Evolutionary conservation across 2,329 filamentous ascomycete species (phyloP), one percentile per base, ranked within the genome.

Genomic region (Exophiala sp.): DNA sequence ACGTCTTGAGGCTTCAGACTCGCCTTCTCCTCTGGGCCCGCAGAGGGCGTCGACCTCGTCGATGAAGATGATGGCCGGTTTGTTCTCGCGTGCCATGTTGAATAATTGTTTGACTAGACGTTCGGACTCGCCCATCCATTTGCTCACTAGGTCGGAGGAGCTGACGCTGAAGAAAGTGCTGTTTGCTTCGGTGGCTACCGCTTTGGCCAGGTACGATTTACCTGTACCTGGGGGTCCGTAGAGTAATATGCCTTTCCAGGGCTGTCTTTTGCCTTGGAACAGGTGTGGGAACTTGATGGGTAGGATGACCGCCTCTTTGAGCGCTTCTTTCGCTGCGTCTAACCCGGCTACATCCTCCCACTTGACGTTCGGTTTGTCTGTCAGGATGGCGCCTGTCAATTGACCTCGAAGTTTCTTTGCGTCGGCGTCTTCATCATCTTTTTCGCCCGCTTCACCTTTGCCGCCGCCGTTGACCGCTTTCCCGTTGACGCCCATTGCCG

Each of bases 101-200:
- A 99, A 99, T 9, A 99, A 82, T 60, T 95, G 88, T 69, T 97
- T 97, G 53, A 99, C 94, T 64, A 99, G 81, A 66, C 91, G 84
- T 83, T 99, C 94, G 78, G 89, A 95, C 74, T 99, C 94, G 76
- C 94, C 94, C 94, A 99, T 99, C 94, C 94, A 99, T 71, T 99
- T 99, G 71, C 90, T 96, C 57, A 99, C 94, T 72, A 99, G 72
- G 70, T 99, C 94, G 68, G 90, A 95, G 79, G 89, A 95, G 74
- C 89, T 95, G 62, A 99, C 92, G 68, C 91, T 96, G 81, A 99
- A 99, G 71, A 99, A 99, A 3, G 94, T 97, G 73, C 91, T 96
- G 73, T 99, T 97, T 55, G 94, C 94, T 74, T 99, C 94, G 14
- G 94, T 99, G 49, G 94, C 94, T 47, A 99, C 92, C 2, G 94